Evolutionary conservation across 2,329 filamentous ascomycete species (phyloP).

Genomic region (Ascochyta koolunga): DNA sequence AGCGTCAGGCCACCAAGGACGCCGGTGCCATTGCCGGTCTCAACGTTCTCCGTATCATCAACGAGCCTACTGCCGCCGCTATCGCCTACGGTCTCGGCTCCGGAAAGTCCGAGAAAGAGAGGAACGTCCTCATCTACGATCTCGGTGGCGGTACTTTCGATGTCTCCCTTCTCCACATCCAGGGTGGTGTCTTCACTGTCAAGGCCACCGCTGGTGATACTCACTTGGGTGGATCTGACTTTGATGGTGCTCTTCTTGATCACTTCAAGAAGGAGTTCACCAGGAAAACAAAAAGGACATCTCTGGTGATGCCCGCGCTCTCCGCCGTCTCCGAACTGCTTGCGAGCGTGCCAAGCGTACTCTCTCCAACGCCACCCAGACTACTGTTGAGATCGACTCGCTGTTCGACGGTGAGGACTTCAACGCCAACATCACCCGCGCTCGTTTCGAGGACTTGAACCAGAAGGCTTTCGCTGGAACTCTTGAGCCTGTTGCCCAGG

Average conservation of each 20-base stretch:
- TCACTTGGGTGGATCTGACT: constrained; percentile 93
- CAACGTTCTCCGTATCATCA: constrained; percentile 99
- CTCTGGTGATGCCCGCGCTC: constrained; percentile 83
- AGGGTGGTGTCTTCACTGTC: constrained; percentile 99
- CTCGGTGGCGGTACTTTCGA: constrained; percentile 99
- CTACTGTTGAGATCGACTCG: constrained; percentile 97
- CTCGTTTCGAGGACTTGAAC: constrained; percentile 98
- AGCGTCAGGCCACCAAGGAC: constrained; percentile 99
- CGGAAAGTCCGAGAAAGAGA: constrained; percentile 96
- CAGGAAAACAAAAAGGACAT: constrained; percentile 69
- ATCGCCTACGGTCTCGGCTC: constrained; percentile 97
- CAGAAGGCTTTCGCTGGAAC: constrained; percentile 93
- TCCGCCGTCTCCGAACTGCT: constrained; percentile 94
- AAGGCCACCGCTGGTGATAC: constrained; percentile 98
- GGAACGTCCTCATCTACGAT: constrained; percentile 99
- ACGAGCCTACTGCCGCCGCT: constrained; percentile 97
- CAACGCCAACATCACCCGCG: constrained; percentile 95
- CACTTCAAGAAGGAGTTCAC: constrained; percentile 97
- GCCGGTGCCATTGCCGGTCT: constrained; percentile 96
- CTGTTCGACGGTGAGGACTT: constrained; percentile 98
- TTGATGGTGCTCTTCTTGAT: constrained; percentile 93
- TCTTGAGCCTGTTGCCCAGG: constrained; percentile 92
- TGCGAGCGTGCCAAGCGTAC: constrained; percentile 99
- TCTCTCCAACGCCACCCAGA: constrained; percentile 94
- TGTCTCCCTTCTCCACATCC: constrained; percentile 98